These are phyloP conservation scores for Vaccinium darrowii DNA, from an alignment of 148 eudicot species.

Conservation along the genomic window DNA sequence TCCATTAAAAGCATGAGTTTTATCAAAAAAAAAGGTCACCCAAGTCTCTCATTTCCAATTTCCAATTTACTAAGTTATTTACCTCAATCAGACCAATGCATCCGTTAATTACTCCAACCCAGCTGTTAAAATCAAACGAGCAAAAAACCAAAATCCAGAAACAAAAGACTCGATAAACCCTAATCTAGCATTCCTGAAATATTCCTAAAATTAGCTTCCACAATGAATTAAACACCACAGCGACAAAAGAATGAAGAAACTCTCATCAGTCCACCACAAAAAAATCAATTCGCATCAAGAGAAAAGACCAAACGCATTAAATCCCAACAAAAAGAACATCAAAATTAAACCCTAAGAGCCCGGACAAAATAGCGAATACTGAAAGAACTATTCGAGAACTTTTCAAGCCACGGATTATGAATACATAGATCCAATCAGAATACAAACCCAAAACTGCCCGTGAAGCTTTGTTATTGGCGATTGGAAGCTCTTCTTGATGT, in stretches of 20 bases:
- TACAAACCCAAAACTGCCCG: conserved; percentile 45
- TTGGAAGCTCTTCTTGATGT: conserved; percentile 16
- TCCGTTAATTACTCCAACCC: not conserved
- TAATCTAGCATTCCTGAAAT: conserved; percentile 11
- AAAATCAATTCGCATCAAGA: not conserved
- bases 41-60: not conserved
- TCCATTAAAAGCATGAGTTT: not conserved
- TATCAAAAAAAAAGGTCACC: conserved; percentile 9
- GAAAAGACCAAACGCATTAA: not conserved
- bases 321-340: not conserved
- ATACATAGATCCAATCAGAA: conserved; percentile 37
- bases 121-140: conserved; percentile 1
- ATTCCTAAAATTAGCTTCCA: not conserved
- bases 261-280: not conserved
- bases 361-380: conserved; percentile 1
- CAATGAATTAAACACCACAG: not conserved
- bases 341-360: conserved; percentile 18
- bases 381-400: not conserved
- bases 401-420: not conserved
- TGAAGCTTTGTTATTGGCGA: conserved; percentile 16
- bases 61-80: not conserved
- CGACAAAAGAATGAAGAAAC: not conserved
- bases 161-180: conserved; percentile 39
- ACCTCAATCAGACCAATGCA: not conserved
- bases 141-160: not conserved